phyloP scores from a whole-genome alignment of 257 asterid species.

The Dorcoceras hygrometricum region DNA sequence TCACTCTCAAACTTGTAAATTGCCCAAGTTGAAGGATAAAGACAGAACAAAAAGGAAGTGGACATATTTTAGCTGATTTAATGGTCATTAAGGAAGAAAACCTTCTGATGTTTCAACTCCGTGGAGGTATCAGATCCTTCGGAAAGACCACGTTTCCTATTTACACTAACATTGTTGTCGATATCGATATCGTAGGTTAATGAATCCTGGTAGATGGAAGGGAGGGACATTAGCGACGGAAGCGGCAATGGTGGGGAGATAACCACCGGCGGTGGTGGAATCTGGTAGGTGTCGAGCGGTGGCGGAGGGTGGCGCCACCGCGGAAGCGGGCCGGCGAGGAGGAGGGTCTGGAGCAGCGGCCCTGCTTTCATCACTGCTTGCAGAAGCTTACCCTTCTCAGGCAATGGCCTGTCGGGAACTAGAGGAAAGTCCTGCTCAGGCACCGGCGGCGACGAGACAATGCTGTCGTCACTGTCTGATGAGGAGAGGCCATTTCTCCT shows the following conservation, averaged over 20 bases:
- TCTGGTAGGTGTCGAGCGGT: slow-evolving; percentile 63
- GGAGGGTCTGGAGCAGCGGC: slow-evolving; percentile 81
- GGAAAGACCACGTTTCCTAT: slow-evolving; percentile 50
- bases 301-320: slow-evolving; percentile 99
- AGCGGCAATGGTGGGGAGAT: slow-evolving; percentile 31
- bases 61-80: neutral
- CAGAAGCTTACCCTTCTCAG: slow-evolving; percentile 75
- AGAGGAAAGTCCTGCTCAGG: slow-evolving; percentile 30
- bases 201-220: slow-evolving; percentile 26
- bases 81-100: slow-evolving; percentile 47
- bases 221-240: slow-evolving; percentile 1
- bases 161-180: slow-evolving; percentile 42
- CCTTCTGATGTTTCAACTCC: slow-evolving; percentile 51
- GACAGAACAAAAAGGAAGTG: neutral
- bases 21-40: neutral
- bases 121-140: slow-evolving; percentile 46
- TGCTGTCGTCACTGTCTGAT: slow-evolving; percentile 86
- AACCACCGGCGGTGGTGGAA: slow-evolving; percentile 77
- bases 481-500: slow-evolving; percentile 42
- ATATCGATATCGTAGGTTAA: slow-evolving; percentile 5
- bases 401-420: slow-evolving; percentile 45
- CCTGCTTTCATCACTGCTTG: slow-evolving; percentile 92
- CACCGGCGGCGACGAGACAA: slow-evolving; percentile 46
- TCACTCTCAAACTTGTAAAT: neutral
- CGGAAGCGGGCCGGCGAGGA: slow-evolving; percentile 88